phyloP scores from a whole-genome alignment of 257 asterid genomes.

The Petunia axillaris region DNA sequence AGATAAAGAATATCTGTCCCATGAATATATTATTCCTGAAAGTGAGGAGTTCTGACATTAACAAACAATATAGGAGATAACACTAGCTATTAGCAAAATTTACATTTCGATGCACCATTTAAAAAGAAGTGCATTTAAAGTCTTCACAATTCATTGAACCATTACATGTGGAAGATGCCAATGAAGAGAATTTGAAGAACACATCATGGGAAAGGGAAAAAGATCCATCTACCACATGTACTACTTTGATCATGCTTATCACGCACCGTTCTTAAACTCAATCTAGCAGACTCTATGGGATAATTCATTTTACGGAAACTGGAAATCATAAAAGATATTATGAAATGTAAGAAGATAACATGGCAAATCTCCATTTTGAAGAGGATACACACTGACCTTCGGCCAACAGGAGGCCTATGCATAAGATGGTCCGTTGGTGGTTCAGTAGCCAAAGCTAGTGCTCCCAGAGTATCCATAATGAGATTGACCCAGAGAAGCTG shows the following conservation, averaged over 20 bases:
- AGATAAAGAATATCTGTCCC: conserved; percentile 5
- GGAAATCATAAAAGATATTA: not conserved
- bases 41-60: conserved; percentile 21
- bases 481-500: conserved; percentile 99
- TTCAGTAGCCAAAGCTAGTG: conserved; percentile 97
- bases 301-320: not conserved
- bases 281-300: conserved; percentile 11
- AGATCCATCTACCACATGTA: conserved; percentile 1
- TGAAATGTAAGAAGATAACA: conserved; percentile 2
- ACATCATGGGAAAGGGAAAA: conserved; percentile 7
- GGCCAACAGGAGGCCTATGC: conserved; percentile 92
- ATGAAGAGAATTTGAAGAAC: not conserved
- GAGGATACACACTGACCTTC: conserved; percentile 55
- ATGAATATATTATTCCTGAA: conserved; percentile 1
- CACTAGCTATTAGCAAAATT: not conserved
- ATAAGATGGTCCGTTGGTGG: conserved; percentile 96
- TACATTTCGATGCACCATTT: not conserved
- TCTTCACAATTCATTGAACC: conserved; percentile 9
- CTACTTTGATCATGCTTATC: not conserved
- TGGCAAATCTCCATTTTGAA: not conserved
- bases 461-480: conserved; percentile 98
- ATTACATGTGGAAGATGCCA: not conserved
- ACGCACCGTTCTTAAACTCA: conserved; percentile 15
- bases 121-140: not conserved
- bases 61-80: conserved; percentile 11